These are phyloP conservation scores for Polyplosphaeria fusca DNA, from an alignment of 495 filamentous ascomycete species.

Conservation along the genomic window DNA sequence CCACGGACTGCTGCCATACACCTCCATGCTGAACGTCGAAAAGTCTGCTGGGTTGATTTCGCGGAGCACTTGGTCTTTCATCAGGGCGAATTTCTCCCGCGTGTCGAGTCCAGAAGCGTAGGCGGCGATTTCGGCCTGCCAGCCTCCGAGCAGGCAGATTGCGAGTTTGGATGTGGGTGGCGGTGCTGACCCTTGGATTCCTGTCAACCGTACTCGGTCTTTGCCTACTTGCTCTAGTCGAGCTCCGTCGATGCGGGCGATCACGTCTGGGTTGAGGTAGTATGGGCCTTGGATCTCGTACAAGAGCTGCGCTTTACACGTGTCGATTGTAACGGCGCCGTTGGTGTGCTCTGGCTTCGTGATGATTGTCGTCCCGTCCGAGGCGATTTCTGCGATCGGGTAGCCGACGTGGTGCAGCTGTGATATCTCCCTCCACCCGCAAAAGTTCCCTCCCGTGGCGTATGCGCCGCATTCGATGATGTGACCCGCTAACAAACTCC, in stretches of 20 bases:
- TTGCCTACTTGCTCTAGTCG: conserved; percentile 10
- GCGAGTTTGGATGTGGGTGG: conserved; percentile 14
- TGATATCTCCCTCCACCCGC: conserved; percentile 2
- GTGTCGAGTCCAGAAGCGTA: conserved; percentile 10
- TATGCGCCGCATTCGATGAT: conserved; percentile 38
- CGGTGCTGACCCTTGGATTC: conserved; percentile 18
- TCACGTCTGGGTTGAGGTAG: conserved; percentile 23
- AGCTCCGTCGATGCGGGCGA: conserved; percentile 9
- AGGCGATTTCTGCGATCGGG: conserved; percentile 22
- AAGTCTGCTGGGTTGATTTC: conserved; percentile 16
- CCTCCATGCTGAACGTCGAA: conserved; percentile 21
- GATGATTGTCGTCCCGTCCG: conserved; percentile 9
- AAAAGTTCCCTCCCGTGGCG: conserved; percentile 25
- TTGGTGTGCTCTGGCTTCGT: conserved; percentile 23
- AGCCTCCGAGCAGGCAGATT: conserved; percentile 15
- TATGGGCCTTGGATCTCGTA: conserved; percentile 26
- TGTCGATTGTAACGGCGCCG: conserved; percentile 20
- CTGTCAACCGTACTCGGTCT: conserved; percentile 8
- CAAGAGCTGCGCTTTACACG: conserved; percentile 20
- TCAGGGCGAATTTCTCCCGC: conserved; percentile 15
- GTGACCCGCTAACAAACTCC: conserved; percentile 36
- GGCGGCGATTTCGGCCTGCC: conserved; percentile 22
- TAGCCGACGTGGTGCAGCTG: conserved; percentile 2
- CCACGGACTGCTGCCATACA: conserved; percentile 3
- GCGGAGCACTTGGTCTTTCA: conserved; percentile 21